These are phyloP conservation scores for Fusarium sp. DNA, from an alignment of 2,329 filamentous ascomycete genomes.

Conservation along the genomic window DNA sequence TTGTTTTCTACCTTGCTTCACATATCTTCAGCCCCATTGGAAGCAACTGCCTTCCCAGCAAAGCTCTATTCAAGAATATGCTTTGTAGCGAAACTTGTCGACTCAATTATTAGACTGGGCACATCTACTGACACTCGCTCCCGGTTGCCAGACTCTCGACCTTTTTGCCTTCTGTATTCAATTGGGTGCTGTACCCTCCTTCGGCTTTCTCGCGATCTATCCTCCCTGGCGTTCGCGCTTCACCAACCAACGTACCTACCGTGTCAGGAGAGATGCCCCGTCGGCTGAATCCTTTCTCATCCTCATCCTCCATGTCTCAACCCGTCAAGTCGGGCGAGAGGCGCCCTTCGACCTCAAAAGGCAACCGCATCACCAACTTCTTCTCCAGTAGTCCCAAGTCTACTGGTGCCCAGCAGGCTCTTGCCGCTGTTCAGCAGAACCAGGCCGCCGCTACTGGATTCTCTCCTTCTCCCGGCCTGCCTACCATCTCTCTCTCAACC, in stretches of 20 bases:
- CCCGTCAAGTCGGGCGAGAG: constrained; percentile 67
- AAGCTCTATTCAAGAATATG: constrained; percentile 37
- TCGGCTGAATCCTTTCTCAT: constrained; percentile 70
- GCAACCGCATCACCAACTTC: constrained; percentile 83
- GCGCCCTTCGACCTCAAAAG: constrained; percentile 74
- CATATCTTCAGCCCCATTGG: constrained; percentile 17
- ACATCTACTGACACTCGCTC: constrained; percentile 28
- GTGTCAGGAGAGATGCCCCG: constrained; percentile 67
- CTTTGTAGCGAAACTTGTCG: constrained; percentile 23
- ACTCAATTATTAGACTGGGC: constrained; percentile 25
- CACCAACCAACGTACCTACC: constrained; percentile 17
- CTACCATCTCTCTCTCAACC: constrained; percentile 91
- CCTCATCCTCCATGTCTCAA: constrained; percentile 62
- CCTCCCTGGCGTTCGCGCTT: constrained; percentile 21
- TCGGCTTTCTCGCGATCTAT: constrained; percentile 20
- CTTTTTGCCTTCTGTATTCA: neutral
- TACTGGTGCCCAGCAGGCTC: constrained; percentile 75
- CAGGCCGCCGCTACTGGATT: constrained; percentile 69
- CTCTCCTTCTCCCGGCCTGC: constrained; percentile 80
- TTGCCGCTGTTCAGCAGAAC: constrained; percentile 75
- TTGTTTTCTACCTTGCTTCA: constrained; percentile 1
- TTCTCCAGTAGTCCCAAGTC: constrained; percentile 85
- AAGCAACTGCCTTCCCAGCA: constrained; percentile 4
- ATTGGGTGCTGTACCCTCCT: constrained; percentile 15
- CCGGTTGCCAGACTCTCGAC: constrained; percentile 19